Evolutionary conservation across 164 flowering plant genomes (phyloP), one percentile per base, ranked within the genome.

Genomic region (Saururus chinensis): DNA sequence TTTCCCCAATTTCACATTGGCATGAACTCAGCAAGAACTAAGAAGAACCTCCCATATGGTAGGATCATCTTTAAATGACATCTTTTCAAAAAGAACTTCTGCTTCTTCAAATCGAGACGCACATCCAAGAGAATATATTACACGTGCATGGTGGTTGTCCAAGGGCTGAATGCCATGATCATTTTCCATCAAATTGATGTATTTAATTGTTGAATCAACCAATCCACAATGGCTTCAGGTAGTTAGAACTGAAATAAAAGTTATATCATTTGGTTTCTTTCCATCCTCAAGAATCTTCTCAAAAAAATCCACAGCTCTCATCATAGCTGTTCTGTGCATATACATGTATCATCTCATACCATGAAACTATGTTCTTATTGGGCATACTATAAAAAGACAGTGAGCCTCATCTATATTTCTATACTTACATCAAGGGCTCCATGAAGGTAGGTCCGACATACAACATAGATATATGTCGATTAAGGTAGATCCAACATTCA

Each of bases 261-360:
- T 88, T 63, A 87, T 76, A n/a, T 14, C 63, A 74, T 88, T 92
- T 1, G 88, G 95, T 64, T 80, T 78, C 42, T 61, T 75, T 41
- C 81, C 81, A 10, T 74, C 76, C 56, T 11, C 35, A 59, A 87
- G 69, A 92, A 92, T 81, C 54, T 75, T 67, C 53, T 70, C 62
- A 63, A 82, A 92, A 22, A 85, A 77, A 55, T 53, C 42, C 66
- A 92, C 73, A 61, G 95, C 80, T 72, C 45, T 70, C 68, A 24
- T 88, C 96, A 67, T 48, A 66, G 62, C 98, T 96, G 69, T 79
- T 83, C 63, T 85, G 95, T 23, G 93, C 96, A 80, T 82, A 87
- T 26, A 92, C 98, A 65, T 85, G 86, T 64, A 91, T 85, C 87
- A 91, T 86, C 70, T 85, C 93, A 73, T 88, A 88, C 96, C 95